Base-by-base conservation (phyloP, 2,329 filamentous ascomycete genomes). In the Cladophialophora chaetospira region DNA sequence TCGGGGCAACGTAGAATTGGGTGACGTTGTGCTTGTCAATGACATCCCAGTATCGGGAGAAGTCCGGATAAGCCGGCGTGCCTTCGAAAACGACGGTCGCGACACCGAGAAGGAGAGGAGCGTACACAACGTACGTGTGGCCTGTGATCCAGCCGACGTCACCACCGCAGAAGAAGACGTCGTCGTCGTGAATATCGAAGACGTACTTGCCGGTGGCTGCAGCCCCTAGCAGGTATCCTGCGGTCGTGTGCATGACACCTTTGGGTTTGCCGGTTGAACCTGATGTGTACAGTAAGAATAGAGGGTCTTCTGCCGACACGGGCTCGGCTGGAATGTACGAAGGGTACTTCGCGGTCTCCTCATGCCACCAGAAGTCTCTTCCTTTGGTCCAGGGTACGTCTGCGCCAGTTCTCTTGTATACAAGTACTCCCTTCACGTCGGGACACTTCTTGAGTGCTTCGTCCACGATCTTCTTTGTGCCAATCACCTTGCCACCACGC, bases 71-170 rank as follows among this genome's bases (percentile, higher is more conserved):
- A 48, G 93, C 93, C 0, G 94, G 94, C 2, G 94, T 99, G 66
- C 94, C 95, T 78, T 99, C 94, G 67, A 97, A 99, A 26, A 99
- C 93, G 15, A 99, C 91, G 0, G 93, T 97, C 8, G 93, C 86
- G 61, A 96, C 88, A 78, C 94, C 94, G 45, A 97, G 85, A 43
- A 99, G 81, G 51, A 99, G 82, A 63, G 94, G 94, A 9, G 94
- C 91, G 71, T 99, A 99, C 35, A 99, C 93, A 55, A 97, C 93
- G 69, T 99, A 99, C 21, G 94, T 96, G 78, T 99, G 94, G 15
- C 94, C 94, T 26, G 94, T 99, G 72, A 99, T 97, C 94, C 94
- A 99, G 64, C 94, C 94, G 40, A 99, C 93, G 70, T 99, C 94
- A 73, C 94, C 94, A 73, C 92, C 94, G 68, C 94, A 99, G 82